Evolutionary conservation across 169 alveolate species (phyloP).

Genomic region (Eimeria sp.): DNA sequence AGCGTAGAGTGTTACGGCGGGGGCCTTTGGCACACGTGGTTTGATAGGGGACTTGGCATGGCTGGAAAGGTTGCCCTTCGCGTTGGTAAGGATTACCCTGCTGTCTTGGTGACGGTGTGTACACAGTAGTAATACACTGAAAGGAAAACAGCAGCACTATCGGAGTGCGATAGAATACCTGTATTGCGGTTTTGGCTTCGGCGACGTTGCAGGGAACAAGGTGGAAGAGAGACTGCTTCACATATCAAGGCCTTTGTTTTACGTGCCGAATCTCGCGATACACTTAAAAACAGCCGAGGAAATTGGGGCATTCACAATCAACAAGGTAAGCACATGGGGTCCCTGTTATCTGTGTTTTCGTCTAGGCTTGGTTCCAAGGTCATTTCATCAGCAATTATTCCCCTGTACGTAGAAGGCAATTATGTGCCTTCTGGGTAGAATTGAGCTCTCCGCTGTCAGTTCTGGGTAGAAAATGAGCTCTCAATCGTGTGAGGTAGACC

Average conservation of each 20-base stretch:
- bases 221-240: slow-evolving; percentile 86
- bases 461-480: neutral
- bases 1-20: slow-evolving; percentile 98
- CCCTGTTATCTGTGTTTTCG: neutral
- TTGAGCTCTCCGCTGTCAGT: too few relatives aligned
- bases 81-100: neutral
- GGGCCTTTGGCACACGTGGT: slow-evolving; percentile 99
- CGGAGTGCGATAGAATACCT: neutral
- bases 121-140: neutral
- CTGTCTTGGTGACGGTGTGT: neutral
- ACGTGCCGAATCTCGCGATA: slow-evolving; percentile 96
- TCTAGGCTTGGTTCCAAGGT: neutral
- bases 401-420: neutral
- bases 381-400: neutral
- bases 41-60: slow-evolving; percentile 97
- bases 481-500: neutral
- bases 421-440: neutral
- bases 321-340: slow-evolving; percentile 47
- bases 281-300: slow-evolving; percentile 95
- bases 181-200: neutral
- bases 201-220: slow-evolving; percentile 5
- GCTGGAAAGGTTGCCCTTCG: slow-evolving; percentile 95
- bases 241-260: slow-evolving; percentile 92
- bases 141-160: neutral
- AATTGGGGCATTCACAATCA: slow-evolving; percentile 89